Conservation (phyloP, 2,329 filamentous ascomycete species). For the Anisogramma anomala region DNA sequence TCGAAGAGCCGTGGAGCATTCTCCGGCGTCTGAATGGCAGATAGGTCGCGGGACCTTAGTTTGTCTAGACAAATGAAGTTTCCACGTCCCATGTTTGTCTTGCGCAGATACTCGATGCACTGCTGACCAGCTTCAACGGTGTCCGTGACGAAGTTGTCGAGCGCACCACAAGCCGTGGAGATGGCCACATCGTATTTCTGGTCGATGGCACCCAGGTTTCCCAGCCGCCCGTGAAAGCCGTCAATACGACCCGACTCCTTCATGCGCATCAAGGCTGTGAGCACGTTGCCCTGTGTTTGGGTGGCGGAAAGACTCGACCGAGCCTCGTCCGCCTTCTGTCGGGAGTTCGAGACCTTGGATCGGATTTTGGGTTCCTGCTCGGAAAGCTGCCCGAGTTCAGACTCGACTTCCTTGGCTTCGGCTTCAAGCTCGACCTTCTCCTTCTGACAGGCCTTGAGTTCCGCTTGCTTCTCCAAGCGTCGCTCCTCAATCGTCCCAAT, state of each 20-base stretch:
- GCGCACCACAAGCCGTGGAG: conserved; percentile 80
- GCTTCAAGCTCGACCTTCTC: conserved; percentile 63
- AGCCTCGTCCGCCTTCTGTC: conserved; percentile 94
- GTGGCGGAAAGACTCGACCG: conserved; percentile 79
- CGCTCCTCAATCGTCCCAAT: conserved; percentile 60
- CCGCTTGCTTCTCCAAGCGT: conserved; percentile 57
- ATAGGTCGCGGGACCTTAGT: conserved; percentile 65
- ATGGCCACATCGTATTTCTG: conserved; percentile 95
- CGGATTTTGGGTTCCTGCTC: conserved; percentile 73
- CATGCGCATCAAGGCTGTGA: conserved; percentile 84
- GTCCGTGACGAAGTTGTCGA: conserved; percentile 96
- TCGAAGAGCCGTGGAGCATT: conserved; percentile 88
- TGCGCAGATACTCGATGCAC: conserved; percentile 93
- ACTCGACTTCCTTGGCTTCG: conserved; percentile 59
- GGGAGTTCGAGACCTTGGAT: conserved; percentile 72
- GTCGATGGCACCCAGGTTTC: conserved; percentile 89
- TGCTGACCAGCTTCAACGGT: conserved; percentile 93
- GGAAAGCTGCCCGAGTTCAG: conserved; percentile 60
- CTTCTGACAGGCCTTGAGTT: conserved; percentile 64
- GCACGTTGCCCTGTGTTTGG: conserved; percentile 85
- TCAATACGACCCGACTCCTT: conserved; percentile 94
- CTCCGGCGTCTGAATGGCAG: conserved; percentile 76
- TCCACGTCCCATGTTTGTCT: conserved; percentile 91
- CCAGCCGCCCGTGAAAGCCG: conserved; percentile 89
- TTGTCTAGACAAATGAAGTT: conserved; percentile 96